Conservation (phyloP, 192 early-diverging fungal species). For the Linnemannia elongata region DNA sequence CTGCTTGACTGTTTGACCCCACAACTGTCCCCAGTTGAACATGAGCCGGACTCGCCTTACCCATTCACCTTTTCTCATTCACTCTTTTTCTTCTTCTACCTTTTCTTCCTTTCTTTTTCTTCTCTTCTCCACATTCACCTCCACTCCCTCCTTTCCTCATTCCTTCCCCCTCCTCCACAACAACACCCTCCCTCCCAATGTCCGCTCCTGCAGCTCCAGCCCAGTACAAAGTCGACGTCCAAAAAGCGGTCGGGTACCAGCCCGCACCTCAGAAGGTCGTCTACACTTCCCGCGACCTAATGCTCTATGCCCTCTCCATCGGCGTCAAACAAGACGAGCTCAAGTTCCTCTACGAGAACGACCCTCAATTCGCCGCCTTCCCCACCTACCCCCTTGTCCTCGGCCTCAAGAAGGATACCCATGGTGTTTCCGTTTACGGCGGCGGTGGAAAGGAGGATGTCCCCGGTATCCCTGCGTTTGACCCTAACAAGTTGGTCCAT, state of each 20-base stretch:
- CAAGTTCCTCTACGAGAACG: conserved; percentile 78
- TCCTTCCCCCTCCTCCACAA: conserved; percentile 9
- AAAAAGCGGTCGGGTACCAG: conserved; percentile 70
- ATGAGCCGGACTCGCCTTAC: neutral
- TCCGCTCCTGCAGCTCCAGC: neutral
- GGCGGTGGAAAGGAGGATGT: conserved; percentile 65
- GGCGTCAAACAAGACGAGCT: conserved; percentile 71
- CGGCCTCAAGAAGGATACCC: conserved; percentile 64
- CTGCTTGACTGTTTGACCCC: neutral
- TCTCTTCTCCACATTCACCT: conserved; percentile 6
- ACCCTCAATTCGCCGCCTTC: conserved; percentile 73
- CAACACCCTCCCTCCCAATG: neutral
- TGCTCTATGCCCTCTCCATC: conserved; percentile 81
- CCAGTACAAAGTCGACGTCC: conserved; percentile 58
- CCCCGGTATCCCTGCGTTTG: conserved; percentile 74
- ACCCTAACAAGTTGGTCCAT: conserved; percentile 80
- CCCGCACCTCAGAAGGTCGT: conserved; percentile 54
- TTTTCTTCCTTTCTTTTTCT: neutral
- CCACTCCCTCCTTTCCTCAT: neutral
- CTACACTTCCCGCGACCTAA: conserved; percentile 77
- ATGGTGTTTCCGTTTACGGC: conserved; percentile 62
- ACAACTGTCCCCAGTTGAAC: neutral
- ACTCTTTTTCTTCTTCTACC: neutral
- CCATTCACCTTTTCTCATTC: neutral
- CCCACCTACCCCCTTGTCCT: conserved; percentile 81